phyloP scores from a whole-genome alignment of 23 red algal genomes.

The Gracilaria caudata region DNA sequence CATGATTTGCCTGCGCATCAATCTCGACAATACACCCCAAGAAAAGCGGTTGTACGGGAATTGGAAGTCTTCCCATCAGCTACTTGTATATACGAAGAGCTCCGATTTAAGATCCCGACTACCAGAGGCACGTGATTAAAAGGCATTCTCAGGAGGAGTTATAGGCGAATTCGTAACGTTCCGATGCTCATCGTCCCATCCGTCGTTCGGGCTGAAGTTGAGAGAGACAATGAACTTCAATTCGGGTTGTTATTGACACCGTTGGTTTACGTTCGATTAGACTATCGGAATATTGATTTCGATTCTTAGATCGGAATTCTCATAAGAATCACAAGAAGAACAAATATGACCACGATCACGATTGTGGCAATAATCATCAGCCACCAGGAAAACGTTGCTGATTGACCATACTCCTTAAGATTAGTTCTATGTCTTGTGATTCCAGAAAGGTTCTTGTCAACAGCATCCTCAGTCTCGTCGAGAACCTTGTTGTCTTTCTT shows the following conservation, averaged over 20 bases:
- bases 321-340: constrained; percentile 48
- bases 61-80: not conserved
- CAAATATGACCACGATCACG: constrained; percentile 58
- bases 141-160: not conserved
- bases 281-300: not conserved
- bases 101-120: not conserved
- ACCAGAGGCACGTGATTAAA: not conserved
- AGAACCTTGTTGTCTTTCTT: constrained; percentile 54
- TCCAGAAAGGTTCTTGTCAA: constrained; percentile 53
- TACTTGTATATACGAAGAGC: constrained; percentile 14
- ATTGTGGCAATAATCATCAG: constrained; percentile 37
- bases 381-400: constrained; percentile 69
- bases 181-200: not conserved
- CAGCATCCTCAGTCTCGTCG: constrained; percentile 59
- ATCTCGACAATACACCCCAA: constrained; percentile 3
- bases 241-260: not conserved
- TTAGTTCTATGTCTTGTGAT: constrained; percentile 39
- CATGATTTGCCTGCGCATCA: not conserved
- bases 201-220: not conserved
- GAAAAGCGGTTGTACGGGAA: not conserved
- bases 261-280: not conserved
- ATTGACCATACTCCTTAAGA: constrained; percentile 20
- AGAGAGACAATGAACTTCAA: not conserved
- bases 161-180: not conserved
- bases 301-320: constrained; percentile 48